These are phyloP conservation scores for Fusarium virguliforme DNA, from an alignment of 2,329 filamentous ascomycete genomes.

Conservation along the genomic window DNA sequence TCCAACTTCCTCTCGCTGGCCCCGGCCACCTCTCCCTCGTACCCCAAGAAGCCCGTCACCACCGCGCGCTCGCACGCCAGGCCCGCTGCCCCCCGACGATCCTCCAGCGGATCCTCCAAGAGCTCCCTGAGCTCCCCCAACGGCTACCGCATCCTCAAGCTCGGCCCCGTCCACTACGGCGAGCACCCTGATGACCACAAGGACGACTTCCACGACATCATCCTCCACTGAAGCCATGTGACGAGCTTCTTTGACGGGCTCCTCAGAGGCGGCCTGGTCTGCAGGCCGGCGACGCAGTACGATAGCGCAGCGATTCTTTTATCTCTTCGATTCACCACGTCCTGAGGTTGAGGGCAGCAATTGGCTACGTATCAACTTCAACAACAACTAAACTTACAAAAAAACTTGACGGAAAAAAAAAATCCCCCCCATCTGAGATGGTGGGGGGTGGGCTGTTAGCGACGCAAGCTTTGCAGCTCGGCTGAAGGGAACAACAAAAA, in stretches of 20 bases:
- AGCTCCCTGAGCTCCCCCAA: slow-evolving; percentile 55
- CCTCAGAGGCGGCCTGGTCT: slow-evolving; percentile 19
- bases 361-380: slow-evolving; percentile 2
- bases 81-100: slow-evolving; percentile 62
- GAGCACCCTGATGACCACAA: slow-evolving; percentile 72
- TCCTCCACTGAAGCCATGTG: slow-evolving; percentile 56
- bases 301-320: slow-evolving; percentile 34
- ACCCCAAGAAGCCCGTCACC: slow-evolving; percentile 63
- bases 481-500: slow-evolving; percentile 44
- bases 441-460: slow-evolving; percentile 28
- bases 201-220: slow-evolving; percentile 69
- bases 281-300: slow-evolving; percentile 27
- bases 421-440: slow-evolving; percentile 19
- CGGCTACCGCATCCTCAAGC: slow-evolving; percentile 72
- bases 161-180: slow-evolving; percentile 76
- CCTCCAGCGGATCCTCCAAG: slow-evolving; percentile 58
- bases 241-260: slow-evolving; percentile 19
- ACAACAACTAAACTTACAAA: slow-evolving; percentile 2
- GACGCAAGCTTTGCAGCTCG: slow-evolving; percentile 38
- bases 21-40: slow-evolving; percentile 71
- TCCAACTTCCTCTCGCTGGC: slow-evolving; percentile 70
- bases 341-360: slow-evolving; percentile 3
- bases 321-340: slow-evolving; percentile 25
- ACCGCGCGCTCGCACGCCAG: slow-evolving; percentile 48
- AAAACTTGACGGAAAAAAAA: slow-evolving; percentile 6